Conservation (phyloP, 345 rosid genomes). For the Mercurialis annua region DNA sequence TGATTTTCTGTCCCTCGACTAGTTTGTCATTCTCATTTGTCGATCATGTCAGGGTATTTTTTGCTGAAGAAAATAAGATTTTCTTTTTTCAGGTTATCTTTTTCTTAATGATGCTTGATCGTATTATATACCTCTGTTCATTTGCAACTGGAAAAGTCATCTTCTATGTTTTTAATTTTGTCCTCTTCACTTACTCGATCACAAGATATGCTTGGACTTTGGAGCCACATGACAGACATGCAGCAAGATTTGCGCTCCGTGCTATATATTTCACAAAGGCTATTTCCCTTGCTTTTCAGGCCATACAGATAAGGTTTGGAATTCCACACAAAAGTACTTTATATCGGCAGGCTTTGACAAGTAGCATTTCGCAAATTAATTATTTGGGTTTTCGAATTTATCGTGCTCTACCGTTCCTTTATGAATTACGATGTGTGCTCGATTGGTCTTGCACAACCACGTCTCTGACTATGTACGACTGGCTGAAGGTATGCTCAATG, state of each 20-base stretch:
- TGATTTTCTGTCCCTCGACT: not conserved
- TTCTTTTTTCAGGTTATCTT: slow-evolving; percentile 41
- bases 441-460: slow-evolving; percentile 56
- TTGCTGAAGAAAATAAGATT: slow-evolving; percentile 1
- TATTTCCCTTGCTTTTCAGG: slow-evolving; percentile 41
- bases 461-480: slow-evolving; percentile 49
- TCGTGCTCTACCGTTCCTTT: slow-evolving; percentile 46
- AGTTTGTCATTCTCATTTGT: not conserved
- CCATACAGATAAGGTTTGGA: slow-evolving; percentile 39
- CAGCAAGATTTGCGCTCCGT: slow-evolving; percentile 40
- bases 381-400: slow-evolving; percentile 42
- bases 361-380: slow-evolving; percentile 33
- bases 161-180: slow-evolving; percentile 34
- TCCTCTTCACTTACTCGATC: slow-evolving; percentile 39
- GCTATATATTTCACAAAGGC: slow-evolving; percentile 45
- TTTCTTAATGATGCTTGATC: slow-evolving; percentile 46
- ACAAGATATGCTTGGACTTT: slow-evolving; percentile 38
- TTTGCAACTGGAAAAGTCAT: slow-evolving; percentile 45
- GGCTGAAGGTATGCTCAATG: slow-evolving; percentile 37
- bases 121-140: slow-evolving; percentile 43
- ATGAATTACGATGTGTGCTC: slow-evolving; percentile 48
- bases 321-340: slow-evolving; percentile 42
- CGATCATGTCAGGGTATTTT: not conserved
- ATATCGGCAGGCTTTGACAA: slow-evolving; percentile 43
- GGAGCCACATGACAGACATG: slow-evolving; percentile 28